Percentiles rank a stretch among this genome's conserved stretches.
Conservation (phyloP, 2,329 filamentous ascomycete genomes). For the Pestalotiopsis sp. region DNA sequence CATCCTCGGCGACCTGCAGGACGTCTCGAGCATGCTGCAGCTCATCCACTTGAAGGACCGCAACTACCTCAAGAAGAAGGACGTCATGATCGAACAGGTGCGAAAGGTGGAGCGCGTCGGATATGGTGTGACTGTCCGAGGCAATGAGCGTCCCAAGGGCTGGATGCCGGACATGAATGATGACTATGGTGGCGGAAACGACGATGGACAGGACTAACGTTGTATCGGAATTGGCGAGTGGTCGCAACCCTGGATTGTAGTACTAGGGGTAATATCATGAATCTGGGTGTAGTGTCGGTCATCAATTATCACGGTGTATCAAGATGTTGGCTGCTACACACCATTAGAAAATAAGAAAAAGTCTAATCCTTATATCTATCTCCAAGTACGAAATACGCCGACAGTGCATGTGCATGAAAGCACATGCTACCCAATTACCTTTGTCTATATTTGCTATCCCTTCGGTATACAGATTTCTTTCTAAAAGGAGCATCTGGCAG, state of each 20-base stretch:
- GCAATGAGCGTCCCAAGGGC: constrained; percentile 41
- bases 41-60: constrained; percentile 61
- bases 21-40: constrained; percentile 75
- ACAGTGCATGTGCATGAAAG: too few species aligned
- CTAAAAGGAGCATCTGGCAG: neutral
- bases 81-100: constrained; percentile 84
- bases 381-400: too few species aligned
- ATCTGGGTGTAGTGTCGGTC: too few species aligned
- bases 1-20: constrained; percentile 79
- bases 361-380: too few species aligned
- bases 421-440: neutral
- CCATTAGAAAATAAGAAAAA: too few species aligned
- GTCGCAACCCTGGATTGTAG: neutral
- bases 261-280: neutral
- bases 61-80: constrained; percentile 75
- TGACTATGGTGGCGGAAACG: neutral
- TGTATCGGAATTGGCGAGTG: neutral
- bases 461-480: neutral
- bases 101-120: constrained; percentile 90
- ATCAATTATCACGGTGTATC: too few species aligned
- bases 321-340: too few species aligned
- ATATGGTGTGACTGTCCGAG: constrained; percentile 81
- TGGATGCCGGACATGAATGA: constrained; percentile 14
- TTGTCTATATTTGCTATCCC: neutral
- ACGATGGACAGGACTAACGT: constrained; percentile 1